Evolutionary conservation across 768 basidiomycete species (phyloP), one percentile per base, ranked within the genome.

Genomic region (Nidularia pulvinata): DNA sequence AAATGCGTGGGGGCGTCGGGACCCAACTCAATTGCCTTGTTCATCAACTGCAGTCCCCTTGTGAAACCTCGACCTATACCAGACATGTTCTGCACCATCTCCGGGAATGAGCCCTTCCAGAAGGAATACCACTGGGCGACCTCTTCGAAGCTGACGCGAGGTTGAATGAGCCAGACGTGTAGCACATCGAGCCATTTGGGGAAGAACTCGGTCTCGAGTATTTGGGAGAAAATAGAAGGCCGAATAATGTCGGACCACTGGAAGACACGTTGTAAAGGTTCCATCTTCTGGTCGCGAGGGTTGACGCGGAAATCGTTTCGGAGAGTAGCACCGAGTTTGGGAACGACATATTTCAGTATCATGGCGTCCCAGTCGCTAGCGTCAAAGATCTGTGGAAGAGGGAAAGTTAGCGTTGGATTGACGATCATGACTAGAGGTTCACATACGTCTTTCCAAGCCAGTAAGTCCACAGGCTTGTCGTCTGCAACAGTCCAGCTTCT

Each of bases 151-250:
- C 85, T 95, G 62, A 89, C 89, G 46, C 75, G 82, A 1, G 93
- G 92, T 58, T 93, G 91, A n/a, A 89, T 78, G 39, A 99, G 86
- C 97, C 97, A 98, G 45, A 93, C 70, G 64, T 95, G 88, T 22
- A 99, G 75, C 19, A 91, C 86, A 48, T 94, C 89, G 55, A 98
- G 78, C 95, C 95, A 99, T 66, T 97, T 96, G 4, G 94, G 92
- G 81, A 98, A 98, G 76, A 98, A 96, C 62, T 94, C 93, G 5
- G 82, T 80, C 66, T 96, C 92, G 57, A 99, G 73, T 10, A 99
- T 74, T 63, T 95, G 91, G 1, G 86, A 79, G 61, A 97, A 80
- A 56, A 96, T 82, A 4, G 89, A 85, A 0, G 84, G 69, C 6
- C 91, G 87, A 35, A 98, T 76, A 52, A 92, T 76, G 33, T 74